Evolutionary conservation across 83 land plant species (phyloP), one percentile per base, ranked within the genome.

Genomic region (Isoetes engelmannii): DNA sequence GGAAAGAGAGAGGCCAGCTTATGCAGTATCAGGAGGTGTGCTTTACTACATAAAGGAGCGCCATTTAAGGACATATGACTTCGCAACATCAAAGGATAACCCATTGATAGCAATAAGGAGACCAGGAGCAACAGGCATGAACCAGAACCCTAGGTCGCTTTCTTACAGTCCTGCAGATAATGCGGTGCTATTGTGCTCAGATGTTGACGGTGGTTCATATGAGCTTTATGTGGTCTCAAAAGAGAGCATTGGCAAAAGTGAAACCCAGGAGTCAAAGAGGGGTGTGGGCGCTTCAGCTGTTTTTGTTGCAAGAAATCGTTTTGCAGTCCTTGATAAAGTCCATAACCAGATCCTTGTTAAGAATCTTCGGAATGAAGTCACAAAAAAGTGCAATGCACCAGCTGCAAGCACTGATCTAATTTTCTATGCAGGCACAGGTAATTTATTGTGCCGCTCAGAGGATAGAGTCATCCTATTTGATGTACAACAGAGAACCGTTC

Each of bases 1-100:
- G 72, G 88, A 87, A 80, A 76, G 90, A 69, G 90, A 86, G 60
- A 78, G 90, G 18, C 90, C 90, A 69, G 87, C 87, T 7, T 84
- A 79, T 80, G 64, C 84, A 45, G 77, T 86, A n/a, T 79, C 72
- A 67, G 90, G 85, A 53, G 87, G 81, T 51, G 57, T 74, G 20
- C 61, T 86, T 6, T 80, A 76, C 20, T 86, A 84, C 62, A 69
- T 77, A 47, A 84, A 86, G 56, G 90, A 86, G 61, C 83, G 87
- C 42, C 82, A 72, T 61, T 73, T 86, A 71, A 83, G 90, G 4
- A 72, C 64, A 37, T 86, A 77, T 75, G 90, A 86, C 28, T 84
- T 84, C 67, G 79, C 85, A n/a, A 74, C 90, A 45, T 83, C 81
- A 53, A 85, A 70, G 48, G 92, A 87, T 59, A 83, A 63, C 43